Conservation (phyloP, 768 basidiomycete species). For the Ephemerocybe angulata region DNA sequence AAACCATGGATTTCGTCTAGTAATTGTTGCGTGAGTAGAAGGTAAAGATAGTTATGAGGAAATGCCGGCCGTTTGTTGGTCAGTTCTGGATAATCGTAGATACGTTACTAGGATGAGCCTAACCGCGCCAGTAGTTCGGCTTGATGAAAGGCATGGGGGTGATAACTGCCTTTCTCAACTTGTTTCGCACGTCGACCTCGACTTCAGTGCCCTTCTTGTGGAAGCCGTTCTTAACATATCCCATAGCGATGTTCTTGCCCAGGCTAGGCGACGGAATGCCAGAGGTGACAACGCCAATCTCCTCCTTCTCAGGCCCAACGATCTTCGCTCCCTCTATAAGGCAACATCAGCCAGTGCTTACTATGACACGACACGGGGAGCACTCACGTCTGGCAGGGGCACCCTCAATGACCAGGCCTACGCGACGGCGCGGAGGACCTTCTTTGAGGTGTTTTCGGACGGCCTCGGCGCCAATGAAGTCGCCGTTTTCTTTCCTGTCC, state of each 20-base stretch:
- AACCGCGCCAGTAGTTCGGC: constrained; percentile 76
- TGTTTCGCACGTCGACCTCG: constrained; percentile 80
- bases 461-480: constrained; percentile 75
- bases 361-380: constrained; percentile 5
- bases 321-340: constrained; percentile 73
- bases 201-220: constrained; percentile 92
- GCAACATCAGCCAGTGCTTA: neutral
- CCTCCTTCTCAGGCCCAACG: constrained; percentile 48
- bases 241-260: constrained; percentile 94
- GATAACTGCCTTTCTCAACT: constrained; percentile 68
- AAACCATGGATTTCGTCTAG: too few relatives aligned
- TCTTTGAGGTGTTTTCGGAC: constrained; percentile 77
- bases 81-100: neutral
- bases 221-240: constrained; percentile 73
- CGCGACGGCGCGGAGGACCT: constrained; percentile 71
- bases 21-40: too few relatives aligned
- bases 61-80: too few relatives aligned
- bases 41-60: neutral
- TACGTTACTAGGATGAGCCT: constrained; percentile 1
- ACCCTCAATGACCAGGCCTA: constrained; percentile 79
- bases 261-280: constrained; percentile 94
- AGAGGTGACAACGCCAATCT: constrained; percentile 84
- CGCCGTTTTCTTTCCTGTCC: constrained; percentile 63
- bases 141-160: constrained; percentile 87
- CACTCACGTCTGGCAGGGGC: constrained; percentile 79